Evolutionary conservation across 2,329 filamentous ascomycete species (phyloP).

Genomic region (Hysterium pulicare): DNA sequence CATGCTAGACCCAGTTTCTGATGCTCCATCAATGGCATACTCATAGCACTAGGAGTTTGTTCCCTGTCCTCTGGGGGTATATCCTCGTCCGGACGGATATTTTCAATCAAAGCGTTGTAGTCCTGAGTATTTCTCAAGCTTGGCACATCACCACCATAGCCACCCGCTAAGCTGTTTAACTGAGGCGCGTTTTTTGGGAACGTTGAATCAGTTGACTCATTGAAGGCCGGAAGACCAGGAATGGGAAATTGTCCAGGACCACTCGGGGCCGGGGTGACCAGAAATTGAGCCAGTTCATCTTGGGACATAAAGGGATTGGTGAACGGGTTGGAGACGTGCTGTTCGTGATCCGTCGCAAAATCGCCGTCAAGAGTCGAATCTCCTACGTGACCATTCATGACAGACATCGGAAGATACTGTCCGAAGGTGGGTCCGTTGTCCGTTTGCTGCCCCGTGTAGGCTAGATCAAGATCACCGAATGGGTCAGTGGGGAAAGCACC

Average conservation of each 20-base stretch:
- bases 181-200: neutral
- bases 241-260: neutral
- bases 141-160: neutral
- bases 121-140: conserved; percentile 11
- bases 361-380: neutral
- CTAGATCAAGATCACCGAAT: conserved; percentile 3
- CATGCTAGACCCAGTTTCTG: conserved; percentile 75
- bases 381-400: neutral
- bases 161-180: neutral
- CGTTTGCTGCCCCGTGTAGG: conserved; percentile 4
- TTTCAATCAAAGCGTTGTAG: conserved; percentile 29
- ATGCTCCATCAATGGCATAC: conserved; percentile 70
- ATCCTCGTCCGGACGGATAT: conserved; percentile 31
- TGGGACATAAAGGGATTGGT: conserved; percentile 15
- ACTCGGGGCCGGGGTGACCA: conserved; percentile 15
- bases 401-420: conserved; percentile 1
- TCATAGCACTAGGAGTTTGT: conserved; percentile 66
- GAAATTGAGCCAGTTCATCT: conserved; percentile 27
- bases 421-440: neutral
- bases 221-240: neutral
- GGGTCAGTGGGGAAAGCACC: conserved; percentile 2
- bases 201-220: neutral
- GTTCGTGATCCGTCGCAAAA: conserved; percentile 11
- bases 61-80: conserved; percentile 56
- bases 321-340: neutral